phyloP scores from a whole-genome alignment of 2,329 filamentous ascomycete species.

The Dactylellina haptotyla region DNA sequence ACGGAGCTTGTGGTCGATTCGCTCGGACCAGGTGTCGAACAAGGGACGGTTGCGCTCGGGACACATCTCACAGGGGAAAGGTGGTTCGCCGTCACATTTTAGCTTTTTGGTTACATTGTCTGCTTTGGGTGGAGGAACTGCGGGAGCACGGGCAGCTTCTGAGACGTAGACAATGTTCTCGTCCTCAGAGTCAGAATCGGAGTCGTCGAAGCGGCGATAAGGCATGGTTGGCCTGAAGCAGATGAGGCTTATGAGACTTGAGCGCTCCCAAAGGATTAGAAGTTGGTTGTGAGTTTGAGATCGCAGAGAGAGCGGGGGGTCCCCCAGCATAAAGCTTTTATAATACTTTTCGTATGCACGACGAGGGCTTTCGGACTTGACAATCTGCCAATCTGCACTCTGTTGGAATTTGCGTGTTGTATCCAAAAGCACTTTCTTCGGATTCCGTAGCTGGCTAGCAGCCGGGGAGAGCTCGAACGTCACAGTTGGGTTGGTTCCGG shows the following conservation, averaged over 20 bases:
- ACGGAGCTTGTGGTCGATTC: slow-evolving; percentile 52
- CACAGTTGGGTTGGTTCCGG: no score
- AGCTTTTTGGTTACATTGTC: background rate
- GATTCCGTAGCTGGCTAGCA: no score
- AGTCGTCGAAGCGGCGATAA: slow-evolving; percentile 37
- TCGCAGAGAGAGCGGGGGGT: no score
- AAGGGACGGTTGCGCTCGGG: slow-evolving; percentile 1
- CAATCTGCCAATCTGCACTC: background rate
- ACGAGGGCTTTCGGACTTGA: background rate
- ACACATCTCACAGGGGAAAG: slow-evolving; percentile 25
- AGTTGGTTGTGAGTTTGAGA: no score
- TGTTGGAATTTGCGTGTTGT: slow-evolving; percentile 39
- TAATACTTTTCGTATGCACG: no score
- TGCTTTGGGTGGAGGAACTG: background rate
- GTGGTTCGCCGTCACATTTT: background rate
- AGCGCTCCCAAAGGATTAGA: no score
- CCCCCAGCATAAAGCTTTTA: no score
- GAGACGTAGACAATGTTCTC: slow-evolving; percentile 18
- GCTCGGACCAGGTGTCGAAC: slow-evolving; percentile 43
- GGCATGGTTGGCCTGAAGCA: background rate
- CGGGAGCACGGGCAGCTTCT: background rate
- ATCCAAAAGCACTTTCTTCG: no score
- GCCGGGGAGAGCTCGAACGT: no score
- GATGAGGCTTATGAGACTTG: no score
- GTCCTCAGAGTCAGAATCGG: slow-evolving; percentile 53